Conservation (phyloP, 2,329 filamentous ascomycete species). For the Aspergillus versicolor region DNA sequence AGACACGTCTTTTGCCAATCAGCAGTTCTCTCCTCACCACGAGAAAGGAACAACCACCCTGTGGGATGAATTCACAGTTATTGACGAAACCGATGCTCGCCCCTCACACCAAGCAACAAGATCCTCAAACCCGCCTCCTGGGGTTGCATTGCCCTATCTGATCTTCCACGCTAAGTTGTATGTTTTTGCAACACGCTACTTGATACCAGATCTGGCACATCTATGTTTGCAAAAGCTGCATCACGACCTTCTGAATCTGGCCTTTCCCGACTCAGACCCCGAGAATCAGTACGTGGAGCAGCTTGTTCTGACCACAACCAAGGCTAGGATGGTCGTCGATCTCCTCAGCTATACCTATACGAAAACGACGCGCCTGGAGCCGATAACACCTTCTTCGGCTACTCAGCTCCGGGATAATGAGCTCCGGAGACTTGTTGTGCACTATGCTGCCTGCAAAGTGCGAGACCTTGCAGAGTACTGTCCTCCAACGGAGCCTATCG, state of each 20-base stretch:
- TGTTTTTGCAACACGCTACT: constrained; percentile 43
- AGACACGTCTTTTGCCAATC: constrained; percentile 39
- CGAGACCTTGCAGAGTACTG: constrained; percentile 38
- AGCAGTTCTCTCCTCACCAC: constrained; percentile 29
- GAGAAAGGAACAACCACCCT: constrained; percentile 33
- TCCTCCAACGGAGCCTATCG: constrained; percentile 26
- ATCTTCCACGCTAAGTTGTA: constrained; percentile 46
- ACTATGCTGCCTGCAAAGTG: constrained; percentile 43
- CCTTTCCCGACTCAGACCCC: constrained; percentile 22
- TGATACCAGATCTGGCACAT: constrained; percentile 41
- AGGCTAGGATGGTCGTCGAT: constrained; percentile 37
- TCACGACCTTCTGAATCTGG: constrained; percentile 33
- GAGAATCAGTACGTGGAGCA: constrained; percentile 22
- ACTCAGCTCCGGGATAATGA: constrained; percentile 41
- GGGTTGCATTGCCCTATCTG: constrained; percentile 36
- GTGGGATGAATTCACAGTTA: constrained; percentile 39
- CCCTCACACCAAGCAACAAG: constrained; percentile 10
- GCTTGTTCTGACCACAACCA: constrained; percentile 25
- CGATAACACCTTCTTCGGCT: constrained; percentile 35
- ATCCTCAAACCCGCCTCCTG: constrained; percentile 11
- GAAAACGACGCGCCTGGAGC: constrained; percentile 41
- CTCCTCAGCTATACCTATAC: constrained; percentile 41
- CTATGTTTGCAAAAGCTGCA: constrained; percentile 43
- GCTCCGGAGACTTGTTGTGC: constrained; percentile 39
- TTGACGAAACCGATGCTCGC: constrained; percentile 35